phyloP scores from a whole-genome alignment of 1,284 basidiomycete genomes.

The Apiotrichum gracile region DNA sequence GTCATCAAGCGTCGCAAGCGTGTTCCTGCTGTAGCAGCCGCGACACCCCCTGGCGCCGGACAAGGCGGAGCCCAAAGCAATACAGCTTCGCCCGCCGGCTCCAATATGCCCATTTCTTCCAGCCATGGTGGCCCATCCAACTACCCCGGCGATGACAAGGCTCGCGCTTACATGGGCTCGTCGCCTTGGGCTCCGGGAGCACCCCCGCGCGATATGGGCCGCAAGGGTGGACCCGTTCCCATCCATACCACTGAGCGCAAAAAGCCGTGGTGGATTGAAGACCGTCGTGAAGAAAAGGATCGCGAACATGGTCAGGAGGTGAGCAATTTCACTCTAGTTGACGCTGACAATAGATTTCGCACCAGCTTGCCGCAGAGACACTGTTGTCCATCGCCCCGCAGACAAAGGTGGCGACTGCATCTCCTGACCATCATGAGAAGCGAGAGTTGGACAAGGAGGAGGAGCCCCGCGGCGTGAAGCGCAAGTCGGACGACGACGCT shows the following conservation, averaged over 20 bases:
- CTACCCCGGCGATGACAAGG: slow-evolving; percentile 14
- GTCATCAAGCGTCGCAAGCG: slow-evolving; percentile 97
- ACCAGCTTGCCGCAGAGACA: slow-evolving; percentile 46
- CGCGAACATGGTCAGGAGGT: slow-evolving; percentile 15
- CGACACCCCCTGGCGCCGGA: slow-evolving; percentile 2
- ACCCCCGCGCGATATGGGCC: slow-evolving; percentile 9
- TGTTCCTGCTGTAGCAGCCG: slow-evolving; percentile 64
- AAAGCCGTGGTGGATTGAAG: slow-evolving; percentile 42
- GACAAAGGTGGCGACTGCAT: slow-evolving; percentile 20
- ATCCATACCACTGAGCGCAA: slow-evolving; percentile 26
- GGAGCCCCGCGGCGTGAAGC: slow-evolving; percentile 36
- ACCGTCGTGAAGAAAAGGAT: slow-evolving; percentile 9
- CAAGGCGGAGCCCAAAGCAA: slow-evolving; percentile 15
- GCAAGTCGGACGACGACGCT: slow-evolving; percentile 36
- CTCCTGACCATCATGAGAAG: slow-evolving; percentile 27
- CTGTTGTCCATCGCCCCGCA: slow-evolving; percentile 43
- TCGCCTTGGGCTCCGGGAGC: slow-evolving; percentile 8
- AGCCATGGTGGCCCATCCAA: neutral
- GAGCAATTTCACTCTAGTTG: neutral
- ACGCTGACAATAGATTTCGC: slow-evolving; percentile 30
- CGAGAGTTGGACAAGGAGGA: slow-evolving; percentile 25
- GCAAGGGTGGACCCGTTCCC: slow-evolving; percentile 22
- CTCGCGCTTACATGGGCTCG: slow-evolving; percentile 9
- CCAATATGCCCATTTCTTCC: neutral
- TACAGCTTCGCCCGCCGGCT: neutral